Evolutionary conservation across 2,329 filamentous ascomycete genomes (phyloP), one percentile per base, ranked within the genome.

Genomic region (Trichophyton equinum): DNA sequence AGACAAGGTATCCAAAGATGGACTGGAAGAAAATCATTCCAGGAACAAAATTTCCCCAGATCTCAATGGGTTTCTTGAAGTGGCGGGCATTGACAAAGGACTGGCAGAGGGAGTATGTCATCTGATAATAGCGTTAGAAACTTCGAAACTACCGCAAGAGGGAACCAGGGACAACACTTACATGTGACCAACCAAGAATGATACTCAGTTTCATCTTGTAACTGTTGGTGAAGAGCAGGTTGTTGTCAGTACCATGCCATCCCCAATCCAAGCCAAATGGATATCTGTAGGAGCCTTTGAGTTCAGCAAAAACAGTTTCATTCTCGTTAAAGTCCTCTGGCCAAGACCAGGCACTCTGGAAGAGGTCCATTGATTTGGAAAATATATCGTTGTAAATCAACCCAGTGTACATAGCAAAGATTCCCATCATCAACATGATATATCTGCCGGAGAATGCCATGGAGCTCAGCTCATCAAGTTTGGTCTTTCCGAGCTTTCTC

Each of bases 141-240:
- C 8, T n/a, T 36, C 15, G 6, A 63, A 33, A 33, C 25, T 15
- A 7, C 18, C 13, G 20, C 15, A 33, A 18, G 30, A 3, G 6
- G 11, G 11, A 30, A 27, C 18, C 9, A 30, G 7, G 8, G 15
- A 22, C 22, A 33, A 56, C 46, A 70, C 75, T 72, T 72, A 78
- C 76, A 78, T 96, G 91, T 62, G 84, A 84, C 94, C 95, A 99
- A 74, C 95, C 94, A 66, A 99, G 82, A 66, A 99, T 84, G 72
- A 99, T 96, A 79, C 89, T 95, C 77, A 99, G 88, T 81, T 99
- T 99, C 94, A 99, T 99, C 85, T 99, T 99, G 82, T 94, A 95
- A 76, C 89, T 95, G 86, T 99, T 99, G 73, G 85, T 88, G 78
- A 99, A 99, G 57, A 99, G 82, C 20, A 99, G 81, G 63, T 95